Conservation (phyloP, 306 rosid genomes). For the Echinosophora koreensis region DNA sequence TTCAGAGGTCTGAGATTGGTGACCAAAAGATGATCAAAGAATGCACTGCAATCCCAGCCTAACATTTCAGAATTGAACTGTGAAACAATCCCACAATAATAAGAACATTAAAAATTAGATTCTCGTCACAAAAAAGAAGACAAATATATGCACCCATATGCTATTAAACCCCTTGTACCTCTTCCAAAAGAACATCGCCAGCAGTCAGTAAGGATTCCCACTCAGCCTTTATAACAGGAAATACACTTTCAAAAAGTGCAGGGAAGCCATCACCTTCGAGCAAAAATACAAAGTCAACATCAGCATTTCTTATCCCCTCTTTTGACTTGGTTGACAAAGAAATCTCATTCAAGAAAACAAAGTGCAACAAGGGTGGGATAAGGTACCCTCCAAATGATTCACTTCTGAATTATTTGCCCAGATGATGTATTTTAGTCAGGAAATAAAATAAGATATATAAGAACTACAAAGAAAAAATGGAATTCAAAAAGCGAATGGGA, state of each 20-base stretch:
- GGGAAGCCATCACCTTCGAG: constrained; percentile 56
- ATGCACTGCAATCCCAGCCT: constrained; percentile 74
- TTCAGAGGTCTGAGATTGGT: constrained; percentile 59
- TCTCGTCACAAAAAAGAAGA: constrained; percentile 12
- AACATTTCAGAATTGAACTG: constrained; percentile 73
- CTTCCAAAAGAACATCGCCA: constrained; percentile 57
- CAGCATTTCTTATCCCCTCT: constrained; percentile 23
- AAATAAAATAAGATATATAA: background rate
- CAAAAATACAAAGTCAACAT: constrained; percentile 35
- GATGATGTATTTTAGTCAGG: background rate
- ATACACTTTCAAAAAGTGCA: constrained; percentile 59
- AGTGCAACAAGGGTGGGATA: constrained; percentile 24
- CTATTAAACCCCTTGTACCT: constrained; percentile 56
- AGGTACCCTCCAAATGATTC: constrained; percentile 10
- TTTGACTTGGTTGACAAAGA: background rate
- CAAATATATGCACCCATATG: constrained; percentile 18
- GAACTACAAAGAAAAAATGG: constrained; percentile 21
- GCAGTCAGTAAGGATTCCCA: constrained; percentile 66
- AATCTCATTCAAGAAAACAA: constrained; percentile 17
- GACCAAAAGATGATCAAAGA: constrained; percentile 58
- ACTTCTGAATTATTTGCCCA: constrained; percentile 10
- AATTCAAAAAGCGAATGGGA: constrained; percentile 28
- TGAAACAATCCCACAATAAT: constrained; percentile 37
- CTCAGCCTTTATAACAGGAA: constrained; percentile 74
- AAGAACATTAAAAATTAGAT: constrained; percentile 14